phyloP scores from a whole-genome alignment of 129 eudicot species.

The Flaveria brownii region DNA sequence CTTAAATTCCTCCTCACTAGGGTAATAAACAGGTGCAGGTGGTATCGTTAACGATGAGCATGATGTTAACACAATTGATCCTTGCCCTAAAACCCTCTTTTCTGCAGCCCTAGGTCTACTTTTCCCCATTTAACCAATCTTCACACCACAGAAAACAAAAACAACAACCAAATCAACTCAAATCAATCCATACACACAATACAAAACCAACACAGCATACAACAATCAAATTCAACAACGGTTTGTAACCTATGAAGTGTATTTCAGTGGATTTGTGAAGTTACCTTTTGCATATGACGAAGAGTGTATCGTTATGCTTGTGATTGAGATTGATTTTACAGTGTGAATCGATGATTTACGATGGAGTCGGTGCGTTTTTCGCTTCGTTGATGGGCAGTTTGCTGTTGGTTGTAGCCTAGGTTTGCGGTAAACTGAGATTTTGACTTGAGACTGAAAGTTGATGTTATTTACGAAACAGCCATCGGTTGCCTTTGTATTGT shows the following conservation, averaged over 20 bases:
- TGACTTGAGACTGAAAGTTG: slow-evolving; percentile 25
- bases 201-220: background rate
- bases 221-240: slow-evolving; percentile 1
- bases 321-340: slow-evolving; percentile 10
- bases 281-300: slow-evolving; percentile 22
- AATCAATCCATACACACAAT: background rate
- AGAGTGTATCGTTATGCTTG: background rate
- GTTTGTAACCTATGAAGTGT: background rate
- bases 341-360: slow-evolving; percentile 8
- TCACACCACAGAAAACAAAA: slow-evolving; percentile 23
- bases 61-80: slow-evolving; percentile 38
- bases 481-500: slow-evolving; percentile 15
- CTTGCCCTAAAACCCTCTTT: slow-evolving; percentile 73
- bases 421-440: slow-evolving; percentile 33
- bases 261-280: slow-evolving; percentile 11
- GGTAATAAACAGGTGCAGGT: slow-evolving; percentile 80
- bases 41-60: slow-evolving; percentile 55
- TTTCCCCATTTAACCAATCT: slow-evolving; percentile 68
- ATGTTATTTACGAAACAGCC: slow-evolving; percentile 30
- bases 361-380: slow-evolving; percentile 24
- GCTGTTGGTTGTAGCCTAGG: slow-evolving; percentile 30
- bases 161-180: slow-evolving; percentile 1
- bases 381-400: slow-evolving; percentile 28
- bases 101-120: slow-evolving; percentile 93
- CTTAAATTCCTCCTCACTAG: slow-evolving; percentile 84